Conservation (phyloP, 1,139 yeast genomes). For the Hyphopichia khmerensis region DNA sequence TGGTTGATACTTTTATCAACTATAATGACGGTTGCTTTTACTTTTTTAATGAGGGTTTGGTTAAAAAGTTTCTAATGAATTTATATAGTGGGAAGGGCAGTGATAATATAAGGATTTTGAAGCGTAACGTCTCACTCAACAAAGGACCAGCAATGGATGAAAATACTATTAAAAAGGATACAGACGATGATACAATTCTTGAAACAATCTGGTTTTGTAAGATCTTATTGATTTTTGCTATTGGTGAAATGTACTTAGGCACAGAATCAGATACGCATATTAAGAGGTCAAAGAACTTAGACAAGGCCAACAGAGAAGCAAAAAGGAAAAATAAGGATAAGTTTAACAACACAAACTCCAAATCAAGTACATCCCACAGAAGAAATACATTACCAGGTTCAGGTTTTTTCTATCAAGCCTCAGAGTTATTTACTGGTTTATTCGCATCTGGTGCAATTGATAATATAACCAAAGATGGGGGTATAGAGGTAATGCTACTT, state of each 20-base stretch:
- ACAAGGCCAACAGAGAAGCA: conserved; percentile 36
- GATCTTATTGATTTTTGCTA: conserved; percentile 69
- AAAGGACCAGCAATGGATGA: conserved; percentile 40
- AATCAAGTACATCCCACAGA: conserved; percentile 1
- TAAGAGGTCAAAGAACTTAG: conserved; percentile 29
- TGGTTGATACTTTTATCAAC: conserved; percentile 73
- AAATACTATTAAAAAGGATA: conserved; percentile 40
- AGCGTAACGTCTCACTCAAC: conserved; percentile 35
- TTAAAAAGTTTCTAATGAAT: conserved; percentile 61
- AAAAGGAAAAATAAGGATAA: conserved; percentile 11
- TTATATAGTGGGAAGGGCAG: conserved; percentile 51
- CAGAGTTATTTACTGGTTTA: conserved; percentile 69
- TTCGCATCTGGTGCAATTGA: conserved; percentile 81
- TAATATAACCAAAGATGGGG: conserved; percentile 74
- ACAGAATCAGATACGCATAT: conserved; percentile 53
- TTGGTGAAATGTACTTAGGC: conserved; percentile 84
- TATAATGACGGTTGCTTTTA: conserved; percentile 86
- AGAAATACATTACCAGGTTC: conserved; percentile 65
- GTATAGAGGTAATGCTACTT: conserved; percentile 73
- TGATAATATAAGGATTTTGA: conserved; percentile 40
- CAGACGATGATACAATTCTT: conserved; percentile 57
- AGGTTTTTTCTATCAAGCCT: conserved; percentile 72
- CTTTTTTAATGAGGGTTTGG: conserved; percentile 79
- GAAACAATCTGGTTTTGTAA: conserved; percentile 85
- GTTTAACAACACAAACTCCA: conserved; percentile 4